Evolutionary conservation across 2,329 filamentous ascomycete genomes (phyloP).

Genomic region (Xylaria multiplex): DNA sequence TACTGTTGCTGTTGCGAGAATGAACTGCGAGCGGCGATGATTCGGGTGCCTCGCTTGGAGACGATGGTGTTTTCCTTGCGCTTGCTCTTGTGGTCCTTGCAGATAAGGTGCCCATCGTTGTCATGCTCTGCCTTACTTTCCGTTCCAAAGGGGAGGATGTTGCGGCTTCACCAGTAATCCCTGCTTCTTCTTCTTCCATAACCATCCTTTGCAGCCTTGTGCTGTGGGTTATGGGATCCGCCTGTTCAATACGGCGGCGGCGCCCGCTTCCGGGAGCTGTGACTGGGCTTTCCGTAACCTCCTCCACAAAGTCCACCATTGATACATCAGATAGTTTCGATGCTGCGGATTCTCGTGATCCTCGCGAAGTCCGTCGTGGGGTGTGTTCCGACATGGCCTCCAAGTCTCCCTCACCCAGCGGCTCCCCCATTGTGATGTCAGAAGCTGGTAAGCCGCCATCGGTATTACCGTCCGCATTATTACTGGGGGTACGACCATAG

Average conservation of each 20-base stretch:
- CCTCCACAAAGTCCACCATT: constrained; percentile 48
- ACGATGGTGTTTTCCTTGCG: constrained; percentile 34
- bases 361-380: constrained; percentile 33
- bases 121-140: constrained; percentile 53
- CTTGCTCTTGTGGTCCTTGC: constrained; percentile 47
- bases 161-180: constrained; percentile 46
- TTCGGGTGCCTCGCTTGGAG: constrained; percentile 33
- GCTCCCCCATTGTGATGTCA: constrained; percentile 12
- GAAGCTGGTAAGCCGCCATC: constrained; percentile 9
- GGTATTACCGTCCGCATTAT: constrained; percentile 34
- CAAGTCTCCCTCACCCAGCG: constrained; percentile 31
- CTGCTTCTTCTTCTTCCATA: constrained; percentile 46
- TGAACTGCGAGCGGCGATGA: constrained; percentile 39
- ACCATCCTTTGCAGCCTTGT: constrained; percentile 56
- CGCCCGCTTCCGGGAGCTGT: constrained; percentile 67
- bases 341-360: constrained; percentile 37
- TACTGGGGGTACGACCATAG: constrained; percentile 36
- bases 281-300: constrained; percentile 64
- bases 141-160: constrained; percentile 57
- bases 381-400: constrained; percentile 37
- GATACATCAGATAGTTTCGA: constrained; percentile 38
- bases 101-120: constrained; percentile 42
- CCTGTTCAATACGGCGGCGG: constrained; percentile 54
- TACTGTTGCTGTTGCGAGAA: constrained; percentile 40
- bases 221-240: constrained; percentile 53